Base-by-base conservation (phyloP, 1,139 yeast genomes). In the Martiniozyma asiatica region DNA sequence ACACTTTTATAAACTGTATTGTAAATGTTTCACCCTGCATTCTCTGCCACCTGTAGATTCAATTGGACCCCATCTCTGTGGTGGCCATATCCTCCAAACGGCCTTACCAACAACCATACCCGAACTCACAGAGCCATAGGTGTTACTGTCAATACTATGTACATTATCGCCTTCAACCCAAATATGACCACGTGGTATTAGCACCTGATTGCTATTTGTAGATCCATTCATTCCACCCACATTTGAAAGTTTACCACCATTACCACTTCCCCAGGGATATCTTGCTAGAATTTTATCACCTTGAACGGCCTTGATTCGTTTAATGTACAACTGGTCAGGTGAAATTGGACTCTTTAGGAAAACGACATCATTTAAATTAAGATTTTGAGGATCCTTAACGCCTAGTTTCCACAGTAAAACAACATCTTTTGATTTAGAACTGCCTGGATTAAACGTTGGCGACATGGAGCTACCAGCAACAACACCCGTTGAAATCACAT, bases 151-250 rank as follows among this genome's bases (percentile, higher is more conserved):
- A 4, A 84, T 58, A 1, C 93, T 78, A 46, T 82, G 95, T 7
- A 41, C 31, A 62, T 84, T 85, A 50, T 87, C 97, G 4, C 97
- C 97, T 52, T 87, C 96, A 0, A 85, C 85, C 96, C 96, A 87
- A 9, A 82, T 45, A 50, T 87, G 97, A 45, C 75, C 78, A 34
- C 81, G 55, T 4, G 95, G 95, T 3, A 87, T 58, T 16, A 56
- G 56, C 7, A 77, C 73, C 25, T 60, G 58, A 2, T 63, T 57
- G 45, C 73, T 67, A 1, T 93, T 15, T n/a, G n/a, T n/a, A n/a
- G n/a, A n/a, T n/a, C n/a, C n/a, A n/a, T n/a, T 24, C 20, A 16
- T 24, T 14, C 14, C 17, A 23, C 14, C 15, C 18, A 16, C 6
- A 14, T 23, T 24, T 16, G 20, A 11, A 10, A 16, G 11, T 16